Conservation (phyloP, 192 early-diverging fungal species). For the Mortierella hygrophila region DNA sequence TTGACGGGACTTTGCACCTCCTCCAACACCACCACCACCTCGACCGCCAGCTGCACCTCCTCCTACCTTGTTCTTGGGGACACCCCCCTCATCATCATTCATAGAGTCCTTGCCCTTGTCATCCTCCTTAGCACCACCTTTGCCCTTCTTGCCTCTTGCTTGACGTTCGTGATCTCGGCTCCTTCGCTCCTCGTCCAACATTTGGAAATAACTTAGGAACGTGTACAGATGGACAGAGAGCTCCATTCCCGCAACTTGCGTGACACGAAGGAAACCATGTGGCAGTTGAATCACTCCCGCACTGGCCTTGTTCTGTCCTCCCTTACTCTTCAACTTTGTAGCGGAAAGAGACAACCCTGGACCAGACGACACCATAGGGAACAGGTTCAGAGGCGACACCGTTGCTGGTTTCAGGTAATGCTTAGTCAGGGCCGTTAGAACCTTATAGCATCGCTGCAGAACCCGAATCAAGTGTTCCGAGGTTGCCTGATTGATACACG, state of each 20-base stretch:
- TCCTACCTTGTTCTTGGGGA: conserved; percentile 2
- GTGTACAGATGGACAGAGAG: conserved; percentile 68
- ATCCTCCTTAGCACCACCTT: conserved; percentile 35
- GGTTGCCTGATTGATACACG: conserved; percentile 49
- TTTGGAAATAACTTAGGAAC: conserved; percentile 57
- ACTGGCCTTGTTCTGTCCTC: background rate
- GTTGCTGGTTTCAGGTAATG: conserved; percentile 32
- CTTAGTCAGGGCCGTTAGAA: conserved; percentile 59
- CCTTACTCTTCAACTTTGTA: background rate
- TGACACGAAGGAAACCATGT: conserved; percentile 59
- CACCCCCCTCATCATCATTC: background rate
- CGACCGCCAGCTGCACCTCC: background rate
- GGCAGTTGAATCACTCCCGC: conserved; percentile 38
- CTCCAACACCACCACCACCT: background rate
- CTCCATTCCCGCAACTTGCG: conserved; percentile 57
- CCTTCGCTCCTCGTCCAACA: conserved; percentile 39
- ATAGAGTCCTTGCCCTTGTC: conserved; percentile 19
- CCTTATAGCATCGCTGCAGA: conserved; percentile 63
- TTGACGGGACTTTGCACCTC: conserved; percentile 27
- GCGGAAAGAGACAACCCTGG: background rate
- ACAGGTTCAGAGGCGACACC: conserved; percentile 18
- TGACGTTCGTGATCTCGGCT: conserved; percentile 21
- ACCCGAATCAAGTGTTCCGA: conserved; percentile 65
- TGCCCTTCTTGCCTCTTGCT: conserved; percentile 28
- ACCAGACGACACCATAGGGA: conserved; percentile 4